phyloP scores from a whole-genome alignment of 257 asterid genomes.

The Orobanche coerulescens region DNA sequence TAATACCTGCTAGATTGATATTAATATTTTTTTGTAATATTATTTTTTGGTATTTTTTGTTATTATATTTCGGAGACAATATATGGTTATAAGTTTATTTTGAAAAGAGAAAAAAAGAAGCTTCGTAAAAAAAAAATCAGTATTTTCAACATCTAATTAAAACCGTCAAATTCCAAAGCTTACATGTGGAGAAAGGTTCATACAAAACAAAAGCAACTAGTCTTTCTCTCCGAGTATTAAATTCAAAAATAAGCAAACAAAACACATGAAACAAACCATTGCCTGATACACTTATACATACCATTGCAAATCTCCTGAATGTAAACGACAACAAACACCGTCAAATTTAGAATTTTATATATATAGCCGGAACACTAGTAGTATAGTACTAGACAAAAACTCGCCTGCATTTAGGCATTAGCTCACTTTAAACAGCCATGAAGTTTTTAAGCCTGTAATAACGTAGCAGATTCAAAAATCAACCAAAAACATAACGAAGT shows the following conservation, averaged over 20 bases:
- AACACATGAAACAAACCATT: slow-evolving; percentile 26
- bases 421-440: slow-evolving; percentile 26
- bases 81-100: not conserved
- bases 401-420: slow-evolving; percentile 22
- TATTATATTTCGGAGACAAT: not conserved
- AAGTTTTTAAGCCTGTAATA: slow-evolving; percentile 29
- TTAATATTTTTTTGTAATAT: too few relatives aligned
- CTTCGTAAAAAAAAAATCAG: too few relatives aligned
- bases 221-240: slow-evolving; percentile 19
- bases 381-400: slow-evolving; percentile 29
- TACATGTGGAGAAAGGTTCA: not conserved
- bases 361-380: slow-evolving; percentile 26
- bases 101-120: too few relatives aligned
- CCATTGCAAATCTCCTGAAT: slow-evolving; percentile 35
- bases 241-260: slow-evolving; percentile 22
- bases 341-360: not conserved
- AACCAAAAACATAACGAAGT: not conserved
- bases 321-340: slow-evolving; percentile 14
- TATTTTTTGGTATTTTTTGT: too few relatives aligned
- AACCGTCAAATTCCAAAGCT: not conserved
- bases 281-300: slow-evolving; percentile 30
- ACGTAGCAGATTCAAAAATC: not conserved
- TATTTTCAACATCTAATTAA: not conserved
- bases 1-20: too few relatives aligned
- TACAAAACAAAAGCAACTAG: slow-evolving; percentile 7